Conservation (phyloP, 192 early-diverging fungal species). For the Entomortierella parvispora region DNA sequence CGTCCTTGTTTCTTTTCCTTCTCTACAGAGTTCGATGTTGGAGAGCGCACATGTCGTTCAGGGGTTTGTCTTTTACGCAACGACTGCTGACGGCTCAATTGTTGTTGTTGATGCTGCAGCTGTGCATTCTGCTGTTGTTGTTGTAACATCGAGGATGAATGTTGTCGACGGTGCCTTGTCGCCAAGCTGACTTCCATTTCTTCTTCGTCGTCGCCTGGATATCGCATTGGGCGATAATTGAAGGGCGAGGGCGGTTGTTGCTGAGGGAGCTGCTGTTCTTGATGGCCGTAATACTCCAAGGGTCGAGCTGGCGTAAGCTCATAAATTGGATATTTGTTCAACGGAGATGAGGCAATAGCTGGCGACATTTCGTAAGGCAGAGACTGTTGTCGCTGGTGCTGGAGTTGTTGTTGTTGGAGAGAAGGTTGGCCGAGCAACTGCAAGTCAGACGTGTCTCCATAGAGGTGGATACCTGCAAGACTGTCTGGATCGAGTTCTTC, state of each 20-base stretch:
- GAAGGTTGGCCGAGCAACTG: background rate
- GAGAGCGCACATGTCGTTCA: constrained; percentile 13
- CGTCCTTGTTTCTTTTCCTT: constrained; percentile 36
- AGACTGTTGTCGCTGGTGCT: too few species aligned
- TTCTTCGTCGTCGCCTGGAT: constrained; percentile 19
- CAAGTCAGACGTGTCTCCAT: constrained; percentile 30
- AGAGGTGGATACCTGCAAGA: constrained; percentile 33
- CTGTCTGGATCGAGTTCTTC: constrained; percentile 39
- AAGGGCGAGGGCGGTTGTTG: constrained; percentile 14
- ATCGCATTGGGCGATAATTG: constrained; percentile 17
- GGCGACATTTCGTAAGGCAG: constrained; percentile 6
- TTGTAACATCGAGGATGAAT: constrained; percentile 4
- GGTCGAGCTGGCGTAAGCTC: constrained; percentile 8
- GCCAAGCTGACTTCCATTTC: constrained; percentile 3
- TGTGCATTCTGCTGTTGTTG: constrained; percentile 4
- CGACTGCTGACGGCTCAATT: background rate
- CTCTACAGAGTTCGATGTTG: constrained; percentile 19
- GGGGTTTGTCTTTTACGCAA: background rate
- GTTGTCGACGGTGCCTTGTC: constrained; percentile 24
- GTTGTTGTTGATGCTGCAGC: constrained; percentile 16
- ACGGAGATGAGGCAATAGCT: constrained; percentile 12
- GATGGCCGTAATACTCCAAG: constrained; percentile 19
- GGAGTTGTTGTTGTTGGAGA: constrained; percentile 9
- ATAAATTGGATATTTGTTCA: constrained; percentile 36
- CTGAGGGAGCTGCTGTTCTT: constrained; percentile 24